Percentiles rank a stretch among this genome's conserved stretches.
phyloP scores from a whole-genome alignment of 2,329 filamentous ascomycete genomes.

The Alternaria brassicae region DNA sequence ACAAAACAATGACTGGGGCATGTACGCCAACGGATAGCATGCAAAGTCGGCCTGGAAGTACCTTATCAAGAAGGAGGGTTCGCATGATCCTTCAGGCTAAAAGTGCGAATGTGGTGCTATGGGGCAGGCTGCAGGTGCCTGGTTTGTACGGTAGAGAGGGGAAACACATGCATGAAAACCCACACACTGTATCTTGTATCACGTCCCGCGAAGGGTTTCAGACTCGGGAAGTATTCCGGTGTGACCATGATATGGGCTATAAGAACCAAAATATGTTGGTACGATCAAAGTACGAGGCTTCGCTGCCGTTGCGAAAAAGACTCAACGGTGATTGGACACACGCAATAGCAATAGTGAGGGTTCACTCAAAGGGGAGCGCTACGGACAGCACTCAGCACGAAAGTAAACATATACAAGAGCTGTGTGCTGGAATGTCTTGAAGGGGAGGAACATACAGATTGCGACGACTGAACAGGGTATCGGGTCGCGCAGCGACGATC shows the following conservation, averaged over 20 bases:
- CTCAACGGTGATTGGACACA: background rate
- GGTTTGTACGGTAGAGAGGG: background rate
- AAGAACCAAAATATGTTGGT: background rate
- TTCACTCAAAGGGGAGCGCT: background rate
- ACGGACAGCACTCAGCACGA: background rate
- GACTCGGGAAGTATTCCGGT: background rate
- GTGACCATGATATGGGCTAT: background rate
- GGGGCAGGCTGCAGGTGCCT: background rate
- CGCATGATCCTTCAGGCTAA: background rate
- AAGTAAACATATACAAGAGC: background rate
- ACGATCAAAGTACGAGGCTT: background rate
- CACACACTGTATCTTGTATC: background rate
- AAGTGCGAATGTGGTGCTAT: background rate
- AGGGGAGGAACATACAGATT: background rate
- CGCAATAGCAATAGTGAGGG: background rate
- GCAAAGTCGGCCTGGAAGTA: background rate
- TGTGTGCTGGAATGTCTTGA: background rate
- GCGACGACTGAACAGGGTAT: background rate
- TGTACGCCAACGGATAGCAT: background rate
- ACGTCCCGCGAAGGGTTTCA: background rate
- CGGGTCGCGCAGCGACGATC: conserved; percentile 13
- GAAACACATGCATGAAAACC: background rate
- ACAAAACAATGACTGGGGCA: background rate
- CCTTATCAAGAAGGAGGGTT: background rate
- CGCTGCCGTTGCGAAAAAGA: background rate